Percentiles rank a stretch among this genome's conserved stretches.
Conservation (phyloP, 345 rosid genomes). For the rapeseed (Brassica napus) region Da-Ae NC_063439.1:5543001-5543500, state of each 20-base stretch:
- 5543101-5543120: not conserved
- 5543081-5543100: not conserved
- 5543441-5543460: slow-evolving; percentile 58
- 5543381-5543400: slow-evolving; percentile 26
- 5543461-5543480: slow-evolving; percentile 55
- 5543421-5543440: slow-evolving; percentile 18
- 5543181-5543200: not conserved
- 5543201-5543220: not conserved
- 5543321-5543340: slow-evolving; percentile 5
- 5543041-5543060: not conserved
- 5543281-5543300: not conserved
- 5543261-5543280: not conserved
- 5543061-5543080: not conserved
- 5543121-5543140: not conserved
- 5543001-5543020: no score
- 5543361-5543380: not conserved
- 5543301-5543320: slow-evolving; percentile 12
- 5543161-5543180: not conserved
- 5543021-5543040: not conserved
- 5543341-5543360: slow-evolving; percentile 5
- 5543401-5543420: slow-evolving; percentile 11
- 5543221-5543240: not conserved
- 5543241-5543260: not conserved
- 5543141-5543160: not conserved
- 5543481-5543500: slow-evolving; percentile 66